phyloP scores from a whole-genome alignment of 1,284 basidiomycete genomes.

The Kalmanozyma brasiliensis region DNA sequence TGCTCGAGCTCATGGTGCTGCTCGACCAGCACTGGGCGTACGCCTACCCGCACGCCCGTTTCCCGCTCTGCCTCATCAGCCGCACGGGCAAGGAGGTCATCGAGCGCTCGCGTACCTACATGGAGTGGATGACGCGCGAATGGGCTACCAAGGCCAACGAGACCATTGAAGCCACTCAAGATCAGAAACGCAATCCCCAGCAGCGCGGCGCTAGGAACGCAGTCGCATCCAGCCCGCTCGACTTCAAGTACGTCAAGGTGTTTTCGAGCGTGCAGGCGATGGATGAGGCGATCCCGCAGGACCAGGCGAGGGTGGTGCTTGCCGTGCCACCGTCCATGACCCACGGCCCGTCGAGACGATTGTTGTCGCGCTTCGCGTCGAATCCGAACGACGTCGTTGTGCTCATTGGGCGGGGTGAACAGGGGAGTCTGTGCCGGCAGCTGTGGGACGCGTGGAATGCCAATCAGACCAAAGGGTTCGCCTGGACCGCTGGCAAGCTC shows the following conservation, averaged over 20 bases:
- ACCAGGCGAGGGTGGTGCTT: constrained; percentile 84
- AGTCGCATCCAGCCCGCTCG: constrained; percentile 49
- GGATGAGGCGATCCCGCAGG: constrained; percentile 80
- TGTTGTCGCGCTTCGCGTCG: constrained; percentile 87
- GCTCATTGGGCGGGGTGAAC: constrained; percentile 72
- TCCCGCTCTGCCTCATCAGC: constrained; percentile 84
- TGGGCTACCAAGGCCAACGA: constrained; percentile 71
- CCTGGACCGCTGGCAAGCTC: constrained; percentile 86
- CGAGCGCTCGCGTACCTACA: constrained; percentile 92
- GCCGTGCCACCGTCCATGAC: constrained; percentile 91
- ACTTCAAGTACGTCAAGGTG: constrained; percentile 78
- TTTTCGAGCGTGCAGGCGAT: constrained; percentile 84
- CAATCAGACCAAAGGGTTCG: constrained; percentile 79
- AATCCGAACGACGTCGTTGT: constrained; percentile 71
- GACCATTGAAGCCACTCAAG: constrained; percentile 42
- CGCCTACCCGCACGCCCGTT: constrained; percentile 73
- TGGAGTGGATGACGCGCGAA: constrained; percentile 97
- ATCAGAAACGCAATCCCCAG: constrained; percentile 3
- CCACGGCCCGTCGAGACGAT: constrained; percentile 85
- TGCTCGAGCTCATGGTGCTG: constrained; percentile 91
- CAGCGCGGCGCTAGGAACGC: constrained; percentile 8
- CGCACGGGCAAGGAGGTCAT: constrained; percentile 92
- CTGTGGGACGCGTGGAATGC: constrained; percentile 88
- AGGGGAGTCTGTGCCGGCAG: constrained; percentile 80
- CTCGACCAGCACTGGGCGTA: constrained; percentile 98